Evolutionary conservation across 2,329 filamentous ascomycete species (phyloP).

Genomic region (Aureobasidium sp.): DNA sequence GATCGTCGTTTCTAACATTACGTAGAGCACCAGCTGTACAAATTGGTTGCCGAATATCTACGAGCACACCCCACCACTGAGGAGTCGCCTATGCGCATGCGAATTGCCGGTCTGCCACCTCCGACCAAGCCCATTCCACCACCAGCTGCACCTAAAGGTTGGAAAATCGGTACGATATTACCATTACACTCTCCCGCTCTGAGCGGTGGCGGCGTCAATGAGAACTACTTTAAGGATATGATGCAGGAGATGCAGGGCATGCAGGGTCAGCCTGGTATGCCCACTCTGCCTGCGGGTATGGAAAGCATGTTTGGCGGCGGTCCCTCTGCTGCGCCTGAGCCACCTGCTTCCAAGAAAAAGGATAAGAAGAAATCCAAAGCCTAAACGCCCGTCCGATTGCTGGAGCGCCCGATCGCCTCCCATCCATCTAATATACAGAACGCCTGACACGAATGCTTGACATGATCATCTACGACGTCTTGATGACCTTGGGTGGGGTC

Average conservation of each 20-base stretch:
- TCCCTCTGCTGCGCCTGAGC: slow-evolving; percentile 6
- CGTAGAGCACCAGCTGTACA: slow-evolving; percentile 79
- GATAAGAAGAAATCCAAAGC: slow-evolving; percentile 11
- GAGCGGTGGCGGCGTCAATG: slow-evolving; percentile 85
- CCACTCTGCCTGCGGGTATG: slow-evolving; percentile 8
- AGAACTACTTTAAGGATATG: slow-evolving; percentile 93
- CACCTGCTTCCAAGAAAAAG: slow-evolving; percentile 8
- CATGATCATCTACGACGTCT: slow-evolving; percentile 27
- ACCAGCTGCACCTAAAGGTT: slow-evolving; percentile 64
- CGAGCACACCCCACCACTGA: slow-evolving; percentile 69
- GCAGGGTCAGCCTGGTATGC: slow-evolving; percentile 13
- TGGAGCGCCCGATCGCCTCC: not conserved
- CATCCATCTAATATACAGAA: not conserved
- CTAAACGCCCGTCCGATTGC: not conserved
- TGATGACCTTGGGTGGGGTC: slow-evolving; percentile 41
- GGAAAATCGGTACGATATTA: slow-evolving; percentile 79
- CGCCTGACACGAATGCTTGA: not conserved
- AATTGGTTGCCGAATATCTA: slow-evolving; percentile 69
- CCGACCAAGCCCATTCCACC: slow-evolving; percentile 50
- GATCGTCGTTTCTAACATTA: not conserved
- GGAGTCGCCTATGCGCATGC: slow-evolving; percentile 59
- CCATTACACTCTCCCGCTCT: slow-evolving; percentile 84
- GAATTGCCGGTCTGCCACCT: slow-evolving; percentile 67
- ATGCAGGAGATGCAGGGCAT: slow-evolving; percentile 80
- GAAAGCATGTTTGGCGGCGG: not conserved